A percentile compares a stretch with the other conserved stretches of the same genome.
Evolutionary conservation across 2,329 filamentous ascomycete genomes (phyloP).

Genomic region (Hypoxylon sp.): DNA sequence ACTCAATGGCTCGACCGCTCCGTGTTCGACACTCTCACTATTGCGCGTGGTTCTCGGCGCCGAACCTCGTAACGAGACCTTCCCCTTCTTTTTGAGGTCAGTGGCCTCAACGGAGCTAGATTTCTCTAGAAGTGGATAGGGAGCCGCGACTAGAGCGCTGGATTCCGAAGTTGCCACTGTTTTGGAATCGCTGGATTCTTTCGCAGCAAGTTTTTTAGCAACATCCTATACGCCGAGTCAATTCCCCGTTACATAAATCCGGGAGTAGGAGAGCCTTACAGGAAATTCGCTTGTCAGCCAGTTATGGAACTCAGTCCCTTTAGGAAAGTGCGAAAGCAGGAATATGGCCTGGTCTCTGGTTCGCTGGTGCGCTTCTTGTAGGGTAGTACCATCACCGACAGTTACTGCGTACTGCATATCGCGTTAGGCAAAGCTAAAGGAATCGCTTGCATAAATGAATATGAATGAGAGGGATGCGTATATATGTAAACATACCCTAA

Average conservation of each 20-base stretch:
- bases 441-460: constrained; percentile 1
- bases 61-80: constrained; percentile 29
- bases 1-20: constrained; percentile 24
- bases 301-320: constrained; percentile 63
- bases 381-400: constrained; percentile 65
- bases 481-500: constrained; percentile 50
- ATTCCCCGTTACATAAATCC: background rate
- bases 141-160: constrained; percentile 35
- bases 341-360: constrained; percentile 65
- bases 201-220: constrained; percentile 38
- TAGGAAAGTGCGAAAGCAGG: constrained; percentile 65
- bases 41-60: constrained; percentile 34
- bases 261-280: constrained; percentile 52
- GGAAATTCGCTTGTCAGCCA: constrained; percentile 61
- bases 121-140: constrained; percentile 42
- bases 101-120: constrained; percentile 44
- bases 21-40: constrained; percentile 28
- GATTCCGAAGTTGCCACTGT: background rate
- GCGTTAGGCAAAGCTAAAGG: background rate
- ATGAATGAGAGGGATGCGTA: constrained; percentile 1
- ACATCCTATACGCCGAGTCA: constrained; percentile 35
- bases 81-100: constrained; percentile 40
- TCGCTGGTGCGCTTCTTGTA: constrained; percentile 62
- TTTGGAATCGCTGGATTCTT: constrained; percentile 31
- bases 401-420: constrained; percentile 62